These are phyloP conservation scores for Moesziomyces globuligerus DNA, from an alignment of 1,284 basidiomycete species.

Conservation along the genomic window DNA sequence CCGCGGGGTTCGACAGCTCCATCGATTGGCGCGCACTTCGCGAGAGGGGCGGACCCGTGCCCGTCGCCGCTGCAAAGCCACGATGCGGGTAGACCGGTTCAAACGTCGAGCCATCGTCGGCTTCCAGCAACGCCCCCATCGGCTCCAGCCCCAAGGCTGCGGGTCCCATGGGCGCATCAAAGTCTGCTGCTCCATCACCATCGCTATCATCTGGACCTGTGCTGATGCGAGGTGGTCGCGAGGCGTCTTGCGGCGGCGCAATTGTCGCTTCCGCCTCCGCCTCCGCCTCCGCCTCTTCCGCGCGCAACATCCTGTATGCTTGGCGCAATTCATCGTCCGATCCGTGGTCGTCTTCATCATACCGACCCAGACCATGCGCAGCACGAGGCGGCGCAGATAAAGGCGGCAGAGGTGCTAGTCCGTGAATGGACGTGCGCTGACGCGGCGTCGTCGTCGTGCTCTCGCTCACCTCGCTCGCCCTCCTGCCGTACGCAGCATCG, in stretches of 20 bases:
- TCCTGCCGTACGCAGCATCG: constrained; percentile 1
- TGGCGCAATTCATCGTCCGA: constrained; percentile 32
- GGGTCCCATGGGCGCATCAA: neutral
- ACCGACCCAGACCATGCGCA: neutral
- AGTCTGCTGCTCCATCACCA: neutral
- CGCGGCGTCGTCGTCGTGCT: constrained; percentile 1
- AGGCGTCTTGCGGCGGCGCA: neutral
- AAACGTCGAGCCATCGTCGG: constrained; percentile 33
- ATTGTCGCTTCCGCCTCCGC: constrained; percentile 15
- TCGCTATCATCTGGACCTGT: neutral
- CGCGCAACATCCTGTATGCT: constrained; percentile 26
- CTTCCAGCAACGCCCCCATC: constrained; percentile 21
- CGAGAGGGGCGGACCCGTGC: constrained; percentile 9
- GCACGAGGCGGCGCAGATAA: constrained; percentile 1
- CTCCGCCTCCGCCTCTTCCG: constrained; percentile 17
- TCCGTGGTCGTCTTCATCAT: constrained; percentile 28
- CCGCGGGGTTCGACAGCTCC: constrained; percentile 8
- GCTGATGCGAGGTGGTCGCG: constrained; percentile 3
- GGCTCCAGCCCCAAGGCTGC: constrained; percentile 4
- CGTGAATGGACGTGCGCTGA: neutral
- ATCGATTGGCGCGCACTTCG: constrained; percentile 22
- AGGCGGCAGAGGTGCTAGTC: neutral
- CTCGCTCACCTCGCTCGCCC: constrained; percentile 8
- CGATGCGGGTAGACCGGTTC: constrained; percentile 18
- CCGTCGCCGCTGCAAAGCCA: neutral